A percentile compares a stretch with the other conserved stretches of the same genome.
Conservation (phyloP, 139 green algal species). For the Deuterostichococcus epilithicus region DNA sequence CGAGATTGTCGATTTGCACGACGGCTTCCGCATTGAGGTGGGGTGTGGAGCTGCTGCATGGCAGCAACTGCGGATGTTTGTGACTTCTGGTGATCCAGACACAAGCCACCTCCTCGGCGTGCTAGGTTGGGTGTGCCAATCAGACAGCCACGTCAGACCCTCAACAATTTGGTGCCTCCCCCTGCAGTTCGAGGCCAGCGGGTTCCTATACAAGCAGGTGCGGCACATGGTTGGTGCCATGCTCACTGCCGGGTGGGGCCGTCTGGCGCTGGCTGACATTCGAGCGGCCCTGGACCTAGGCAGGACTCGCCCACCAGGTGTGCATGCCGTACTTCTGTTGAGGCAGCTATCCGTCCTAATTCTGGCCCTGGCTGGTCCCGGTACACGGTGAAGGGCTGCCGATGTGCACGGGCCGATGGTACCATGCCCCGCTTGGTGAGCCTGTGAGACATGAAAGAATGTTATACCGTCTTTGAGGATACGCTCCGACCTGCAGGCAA, state of each 20-base stretch:
- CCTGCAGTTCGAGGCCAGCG: conserved; percentile 40
- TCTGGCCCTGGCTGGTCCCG: background rate
- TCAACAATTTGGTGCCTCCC: too few relatives aligned
- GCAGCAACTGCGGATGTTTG: too few relatives aligned
- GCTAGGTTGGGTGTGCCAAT: too few relatives aligned
- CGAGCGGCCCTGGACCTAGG: conserved; percentile 17
- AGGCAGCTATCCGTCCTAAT: background rate
- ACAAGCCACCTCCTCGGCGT: too few relatives aligned
- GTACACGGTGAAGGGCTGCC: background rate
- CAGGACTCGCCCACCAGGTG: conserved; percentile 21
- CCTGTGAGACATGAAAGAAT: background rate
- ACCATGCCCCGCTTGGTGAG: background rate
- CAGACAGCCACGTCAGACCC: too few relatives aligned
- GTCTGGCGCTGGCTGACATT: conserved; percentile 5
- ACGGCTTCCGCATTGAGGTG: conserved; percentile 42
- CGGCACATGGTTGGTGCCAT: conserved; percentile 73
- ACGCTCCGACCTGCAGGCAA: conserved; percentile 10
- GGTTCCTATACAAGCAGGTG: conserved; percentile 81
- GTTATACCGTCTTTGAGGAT: background rate
- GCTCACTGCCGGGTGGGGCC: conserved; percentile 39
- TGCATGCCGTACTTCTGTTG: background rate
- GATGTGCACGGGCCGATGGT: conserved; percentile 6
- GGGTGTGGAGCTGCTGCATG: too few relatives aligned
- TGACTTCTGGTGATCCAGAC: too few relatives aligned
- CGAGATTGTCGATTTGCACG: conserved; percentile 23